Percentiles rank a stretch among this genome's conserved stretches.
Conservation (phyloP, 805 yeast species). For the Wickerhamomyces ciferrii region DNA sequence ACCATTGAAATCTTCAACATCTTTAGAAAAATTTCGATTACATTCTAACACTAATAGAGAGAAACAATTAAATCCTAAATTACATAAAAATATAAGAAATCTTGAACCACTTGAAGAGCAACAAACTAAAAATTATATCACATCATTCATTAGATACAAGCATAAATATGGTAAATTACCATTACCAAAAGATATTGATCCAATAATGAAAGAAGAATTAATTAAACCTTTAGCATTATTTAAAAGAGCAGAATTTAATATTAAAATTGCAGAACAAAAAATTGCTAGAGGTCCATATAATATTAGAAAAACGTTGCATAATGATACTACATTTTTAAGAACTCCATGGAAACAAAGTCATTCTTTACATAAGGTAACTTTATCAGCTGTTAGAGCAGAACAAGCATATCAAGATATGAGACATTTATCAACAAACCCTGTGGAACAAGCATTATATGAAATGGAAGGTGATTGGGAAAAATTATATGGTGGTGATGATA, state of each 20-base stretch:
- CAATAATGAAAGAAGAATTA: slow-evolving; percentile 5
- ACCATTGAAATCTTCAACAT: background rate
- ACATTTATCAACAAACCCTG: background rate
- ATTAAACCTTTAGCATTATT: slow-evolving; percentile 17
- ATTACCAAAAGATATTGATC: slow-evolving; percentile 15
- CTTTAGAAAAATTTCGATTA: background rate
- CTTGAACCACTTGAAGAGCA: slow-evolving; percentile 6
- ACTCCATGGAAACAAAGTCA: slow-evolving; percentile 15
- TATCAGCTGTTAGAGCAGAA: slow-evolving; percentile 5
- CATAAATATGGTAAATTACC: slow-evolving; percentile 14
- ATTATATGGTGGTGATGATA: background rate
- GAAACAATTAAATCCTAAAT: background rate
- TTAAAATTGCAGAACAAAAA: slow-evolving; percentile 2
- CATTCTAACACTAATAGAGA: background rate
- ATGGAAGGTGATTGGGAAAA: background rate
- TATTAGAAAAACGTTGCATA: slow-evolving; percentile 8
- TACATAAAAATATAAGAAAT: too few species aligned
- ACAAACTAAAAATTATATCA: slow-evolving; percentile 8
- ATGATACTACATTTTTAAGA: slow-evolving; percentile 11
- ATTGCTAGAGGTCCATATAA: slow-evolving; percentile 14
- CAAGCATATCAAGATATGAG: slow-evolving; percentile 9
- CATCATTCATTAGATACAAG: slow-evolving; percentile 7
- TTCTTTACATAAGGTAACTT: slow-evolving; percentile 10
- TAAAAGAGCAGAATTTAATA: slow-evolving; percentile 10
- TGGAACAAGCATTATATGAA: background rate